Evolutionary conservation across 108 stramenopile species (phyloP).

Genomic region (Nitzschia putrida): DNA sequence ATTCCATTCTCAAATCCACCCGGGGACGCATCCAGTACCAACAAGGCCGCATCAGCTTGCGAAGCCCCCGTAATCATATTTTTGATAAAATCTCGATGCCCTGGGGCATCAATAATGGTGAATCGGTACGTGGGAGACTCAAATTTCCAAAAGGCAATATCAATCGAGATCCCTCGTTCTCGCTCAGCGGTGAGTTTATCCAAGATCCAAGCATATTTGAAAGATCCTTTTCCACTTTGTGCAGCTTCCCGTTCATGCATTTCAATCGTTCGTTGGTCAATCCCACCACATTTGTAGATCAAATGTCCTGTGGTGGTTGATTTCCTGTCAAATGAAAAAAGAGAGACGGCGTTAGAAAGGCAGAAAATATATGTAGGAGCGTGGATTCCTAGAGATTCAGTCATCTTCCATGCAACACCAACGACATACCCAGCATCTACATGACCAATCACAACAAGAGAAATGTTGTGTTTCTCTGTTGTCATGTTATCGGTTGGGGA

Average conservation of each 20-base stretch:
- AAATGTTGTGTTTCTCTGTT: constrained; percentile 52
- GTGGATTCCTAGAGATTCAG: not conserved
- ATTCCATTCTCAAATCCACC: constrained; percentile 91
- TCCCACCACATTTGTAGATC: constrained; percentile 88
- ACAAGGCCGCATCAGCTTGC: constrained; percentile 92
- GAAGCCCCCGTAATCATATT: constrained; percentile 97
- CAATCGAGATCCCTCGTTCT: constrained; percentile 94
- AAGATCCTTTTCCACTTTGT: constrained; percentile 91
- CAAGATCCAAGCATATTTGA: constrained; percentile 96
- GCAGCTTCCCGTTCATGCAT: constrained; percentile 95
- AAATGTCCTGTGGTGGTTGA: constrained; percentile 95
- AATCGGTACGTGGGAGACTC: constrained; percentile 86
- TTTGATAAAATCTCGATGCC: constrained; percentile 86
- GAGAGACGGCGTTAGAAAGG: too few species aligned
- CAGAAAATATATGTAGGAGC: not conserved
- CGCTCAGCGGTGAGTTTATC: constrained; percentile 95
- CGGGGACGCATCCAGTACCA: constrained; percentile 80
- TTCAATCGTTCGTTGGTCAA: constrained; percentile 94
- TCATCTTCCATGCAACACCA: not conserved
- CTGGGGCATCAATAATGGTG: constrained; percentile 96
- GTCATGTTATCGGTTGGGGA: not conserved
- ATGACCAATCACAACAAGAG: constrained; percentile 71
- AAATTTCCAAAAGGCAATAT: constrained; percentile 93
- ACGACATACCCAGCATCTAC: constrained; percentile 58
- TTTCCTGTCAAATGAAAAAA: too few species aligned